Percentiles rank a stretch among this genome's conserved stretches.
These are phyloP conservation scores for Talaromyces pinophilus DNA, from an alignment of 2,329 filamentous ascomycete species.

Conservation along the genomic window DNA sequence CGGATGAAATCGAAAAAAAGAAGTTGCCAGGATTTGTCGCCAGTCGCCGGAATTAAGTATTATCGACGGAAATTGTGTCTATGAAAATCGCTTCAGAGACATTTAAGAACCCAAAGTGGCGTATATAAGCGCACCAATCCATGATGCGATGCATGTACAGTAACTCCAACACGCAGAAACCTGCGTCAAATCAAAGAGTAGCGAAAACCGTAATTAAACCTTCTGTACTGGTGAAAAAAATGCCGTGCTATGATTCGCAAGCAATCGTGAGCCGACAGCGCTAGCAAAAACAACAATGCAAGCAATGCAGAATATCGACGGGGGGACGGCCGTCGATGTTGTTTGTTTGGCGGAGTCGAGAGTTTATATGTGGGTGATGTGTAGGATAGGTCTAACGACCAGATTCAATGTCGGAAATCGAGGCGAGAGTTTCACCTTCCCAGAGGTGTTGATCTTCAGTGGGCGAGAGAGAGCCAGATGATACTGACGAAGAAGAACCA, in stretches of 20 bases:
- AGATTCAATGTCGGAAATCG: constrained; percentile 43
- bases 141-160: constrained; percentile 42
- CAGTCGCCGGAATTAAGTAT: constrained; percentile 42
- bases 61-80: constrained; percentile 38
- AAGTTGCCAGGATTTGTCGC: constrained; percentile 24
- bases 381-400: constrained; percentile 35
- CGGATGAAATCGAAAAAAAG: constrained; percentile 8
- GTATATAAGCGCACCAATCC: constrained; percentile 26
- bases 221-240: constrained; percentile 41
- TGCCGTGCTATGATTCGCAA: constrained; percentile 26
- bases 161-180: constrained; percentile 25
- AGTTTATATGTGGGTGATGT: constrained; percentile 17
- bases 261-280: constrained; percentile 18
- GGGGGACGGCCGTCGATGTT: constrained; percentile 25
- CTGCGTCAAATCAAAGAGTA: constrained; percentile 22
- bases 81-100: constrained; percentile 20
- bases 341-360: constrained; percentile 21
- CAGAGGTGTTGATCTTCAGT: constrained; percentile 59
- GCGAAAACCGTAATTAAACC: constrained; percentile 30
- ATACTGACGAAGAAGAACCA: constrained; percentile 76
- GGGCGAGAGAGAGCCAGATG: constrained; percentile 64
- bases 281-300: constrained; percentile 27
- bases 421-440: constrained; percentile 44
- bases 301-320: constrained; percentile 19
- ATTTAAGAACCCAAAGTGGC: constrained; percentile 21